Evolutionary conservation across 345 rosid genomes (phyloP), one percentile per base, ranked within the genome.

Genomic region (Nasturtium officinale): DNA sequence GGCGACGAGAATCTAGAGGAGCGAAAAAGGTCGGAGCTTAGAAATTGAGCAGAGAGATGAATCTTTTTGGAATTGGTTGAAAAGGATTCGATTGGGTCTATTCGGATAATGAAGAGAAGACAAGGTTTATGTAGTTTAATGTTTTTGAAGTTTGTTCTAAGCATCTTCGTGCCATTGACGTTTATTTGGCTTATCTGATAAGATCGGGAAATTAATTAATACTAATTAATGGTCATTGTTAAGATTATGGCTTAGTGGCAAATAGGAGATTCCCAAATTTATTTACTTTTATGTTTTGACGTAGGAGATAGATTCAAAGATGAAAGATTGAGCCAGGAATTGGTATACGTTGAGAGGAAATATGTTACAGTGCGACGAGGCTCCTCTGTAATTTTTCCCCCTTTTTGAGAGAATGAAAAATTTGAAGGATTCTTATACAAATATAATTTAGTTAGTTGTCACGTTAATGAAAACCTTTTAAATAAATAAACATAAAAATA

Each of bases 41-140:
- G 71, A 69, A 61, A 61, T 71, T 57, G 30, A 74, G 65, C 67
- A 62, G 58, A 69, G 42, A 67, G 18, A 23, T 25, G 66, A 75
- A 79, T 79, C 62, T 75, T 57, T 42, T 70, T n/a, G 46, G 61
- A 73, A 67, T 78, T 67, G 74, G 58, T 70, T 72, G 72, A 40
- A 68, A 68, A 54, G 68, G 76, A 76, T 79, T 54, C 69, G 50
- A 69, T 50, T 75, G 74, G 77, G 67, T 38, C 69, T 40, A 47
- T 30, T 65, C 30, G 63, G 80, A 78, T 63, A 61, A 75, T 60
- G 76, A 73, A 26, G 53, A 69, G 43, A 23, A 23, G 25, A 23
- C 25, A 23, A 23, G 25, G 25, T 23, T n/a, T n/a, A n/a, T n/a
- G n/a, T n/a, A n/a, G n/a, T n/a, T 23, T 23, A 58, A 59, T 29